These are phyloP conservation scores for Mortierella alpina DNA, from an alignment of 192 early-diverging fungal species.

Conservation along the genomic window DNA sequence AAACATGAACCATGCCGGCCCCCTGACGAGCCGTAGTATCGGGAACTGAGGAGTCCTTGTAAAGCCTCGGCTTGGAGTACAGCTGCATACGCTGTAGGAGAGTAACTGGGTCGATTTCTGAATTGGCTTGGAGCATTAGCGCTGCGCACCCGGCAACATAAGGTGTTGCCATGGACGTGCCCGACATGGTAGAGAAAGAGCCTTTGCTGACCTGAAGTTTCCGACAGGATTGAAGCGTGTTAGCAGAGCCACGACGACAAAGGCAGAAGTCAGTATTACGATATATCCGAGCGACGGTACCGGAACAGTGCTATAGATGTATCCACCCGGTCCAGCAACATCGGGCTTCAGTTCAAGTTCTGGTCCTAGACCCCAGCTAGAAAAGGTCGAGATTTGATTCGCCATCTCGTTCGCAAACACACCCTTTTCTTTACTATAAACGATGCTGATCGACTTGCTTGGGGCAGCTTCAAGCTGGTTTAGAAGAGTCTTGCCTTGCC, in stretches of 20 bases:
- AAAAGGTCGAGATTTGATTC: slow-evolving; percentile 76
- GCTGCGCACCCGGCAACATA: slow-evolving; percentile 57
- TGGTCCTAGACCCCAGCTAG: slow-evolving; percentile 76
- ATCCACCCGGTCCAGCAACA: slow-evolving; percentile 68
- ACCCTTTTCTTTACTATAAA: slow-evolving; percentile 30
- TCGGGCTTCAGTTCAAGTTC: slow-evolving; percentile 75
- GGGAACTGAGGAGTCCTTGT: neutral
- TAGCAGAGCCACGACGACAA: neutral
- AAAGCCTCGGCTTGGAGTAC: slow-evolving; percentile 26
- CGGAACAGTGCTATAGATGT: slow-evolving; percentile 71
- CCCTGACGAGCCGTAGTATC: slow-evolving; percentile 70
- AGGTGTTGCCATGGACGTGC: slow-evolving; percentile 78
- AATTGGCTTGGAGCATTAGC: slow-evolving; percentile 26
- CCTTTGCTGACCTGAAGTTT: slow-evolving; percentile 26
- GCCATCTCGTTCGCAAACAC: slow-evolving; percentile 60
- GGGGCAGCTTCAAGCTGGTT: slow-evolving; percentile 49
- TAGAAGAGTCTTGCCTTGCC: slow-evolving; percentile 59
- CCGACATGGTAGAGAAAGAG: slow-evolving; percentile 54
- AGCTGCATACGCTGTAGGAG: slow-evolving; percentile 25
- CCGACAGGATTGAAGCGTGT: neutral
- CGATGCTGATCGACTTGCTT: slow-evolving; percentile 12
- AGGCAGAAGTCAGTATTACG: slow-evolving; percentile 1
- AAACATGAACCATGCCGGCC: slow-evolving; percentile 78
- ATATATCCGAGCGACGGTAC: slow-evolving; percentile 16
- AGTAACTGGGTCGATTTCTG: slow-evolving; percentile 8